These are phyloP conservation scores for Gymnopilus dilepis DNA, from an alignment of 768 basidiomycete genomes.

Conservation along the genomic window DNA sequence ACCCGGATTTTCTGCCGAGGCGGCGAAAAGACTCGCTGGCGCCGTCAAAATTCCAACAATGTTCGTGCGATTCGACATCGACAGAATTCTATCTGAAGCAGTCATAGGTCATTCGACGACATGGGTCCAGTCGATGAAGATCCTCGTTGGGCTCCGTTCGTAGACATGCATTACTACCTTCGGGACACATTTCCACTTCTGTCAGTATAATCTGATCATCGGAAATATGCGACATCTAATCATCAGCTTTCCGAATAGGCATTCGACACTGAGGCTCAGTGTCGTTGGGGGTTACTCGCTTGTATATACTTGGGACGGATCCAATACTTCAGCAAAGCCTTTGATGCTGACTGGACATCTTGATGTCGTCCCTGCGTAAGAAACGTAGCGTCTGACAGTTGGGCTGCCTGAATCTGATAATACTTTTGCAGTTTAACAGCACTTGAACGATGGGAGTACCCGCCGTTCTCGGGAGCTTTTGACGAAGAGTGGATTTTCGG, in stretches of 20 bases:
- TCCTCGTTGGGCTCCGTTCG: conserved; percentile 33
- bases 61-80: conserved; percentile 23
- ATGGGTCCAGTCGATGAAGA: conserved; percentile 35
- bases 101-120: conserved; percentile 35
- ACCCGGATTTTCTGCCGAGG: conserved; percentile 25
- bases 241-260: conserved; percentile 17
- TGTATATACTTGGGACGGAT: conserved; percentile 31
- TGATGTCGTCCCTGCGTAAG: conserved; percentile 34
- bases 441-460: conserved; percentile 34
- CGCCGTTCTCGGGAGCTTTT: conserved; percentile 34
- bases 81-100: not conserved
- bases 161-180: conserved; percentile 32
- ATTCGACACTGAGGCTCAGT: conserved; percentile 23
- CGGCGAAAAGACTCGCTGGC: conserved; percentile 30
- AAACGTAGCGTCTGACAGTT: not conserved
- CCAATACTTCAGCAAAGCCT: conserved; percentile 26
- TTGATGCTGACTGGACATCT: conserved; percentile 37
- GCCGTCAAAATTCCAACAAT: conserved; percentile 36
- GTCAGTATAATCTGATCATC: conserved; percentile 20
- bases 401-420: not conserved
- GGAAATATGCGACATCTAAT: not conserved
- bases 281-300: conserved; percentile 33
- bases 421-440: conserved; percentile 29
- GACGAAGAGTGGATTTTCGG: conserved; percentile 37
- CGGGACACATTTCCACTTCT: conserved; percentile 32